Evolutionary conservation across 495 filamentous ascomycete species (phyloP).

Genomic region (Podospora pseudopauciseta): DNA sequence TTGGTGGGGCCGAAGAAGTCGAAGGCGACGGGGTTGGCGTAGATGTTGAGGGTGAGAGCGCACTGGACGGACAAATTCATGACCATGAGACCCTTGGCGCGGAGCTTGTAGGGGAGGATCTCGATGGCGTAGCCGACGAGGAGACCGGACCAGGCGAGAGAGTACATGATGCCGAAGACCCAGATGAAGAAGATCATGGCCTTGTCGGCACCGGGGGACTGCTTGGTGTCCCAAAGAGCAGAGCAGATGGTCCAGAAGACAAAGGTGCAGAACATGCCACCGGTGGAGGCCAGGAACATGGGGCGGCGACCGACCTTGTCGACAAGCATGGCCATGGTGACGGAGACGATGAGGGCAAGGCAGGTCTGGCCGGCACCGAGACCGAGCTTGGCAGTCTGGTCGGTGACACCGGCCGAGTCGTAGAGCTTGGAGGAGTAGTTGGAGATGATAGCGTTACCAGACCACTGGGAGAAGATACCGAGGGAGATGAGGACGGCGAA

Average conservation of each 20-base stretch:
- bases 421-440: conserved; percentile 62
- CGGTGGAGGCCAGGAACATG: conserved; percentile 56
- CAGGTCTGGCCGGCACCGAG: conserved; percentile 51
- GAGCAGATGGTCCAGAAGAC: conserved; percentile 52
- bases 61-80: conserved; percentile 51
- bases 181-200: conserved; percentile 57
- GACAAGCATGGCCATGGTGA: conserved; percentile 55
- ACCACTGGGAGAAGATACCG: conserved; percentile 66
- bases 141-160: conserved; percentile 60
- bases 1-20: conserved; percentile 37
- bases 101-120: conserved; percentile 68
- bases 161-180: conserved; percentile 53
- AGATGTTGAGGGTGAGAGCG: conserved; percentile 52
- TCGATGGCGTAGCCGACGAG: conserved; percentile 65
- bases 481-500: conserved; percentile 55
- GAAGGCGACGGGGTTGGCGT: conserved; percentile 61
- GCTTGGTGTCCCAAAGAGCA: conserved; percentile 40
- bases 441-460: conserved; percentile 63
- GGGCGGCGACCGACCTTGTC: conserved; percentile 59
- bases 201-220: conserved; percentile 39
- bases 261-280: conserved; percentile 57
- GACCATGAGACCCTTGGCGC: conserved; percentile 56
- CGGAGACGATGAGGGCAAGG: conserved; percentile 51
- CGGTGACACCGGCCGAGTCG: conserved; percentile 52
- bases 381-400: conserved; percentile 48